Conservation (phyloP, 257 asterid species). For the Nicotiana undulata region DNA sequence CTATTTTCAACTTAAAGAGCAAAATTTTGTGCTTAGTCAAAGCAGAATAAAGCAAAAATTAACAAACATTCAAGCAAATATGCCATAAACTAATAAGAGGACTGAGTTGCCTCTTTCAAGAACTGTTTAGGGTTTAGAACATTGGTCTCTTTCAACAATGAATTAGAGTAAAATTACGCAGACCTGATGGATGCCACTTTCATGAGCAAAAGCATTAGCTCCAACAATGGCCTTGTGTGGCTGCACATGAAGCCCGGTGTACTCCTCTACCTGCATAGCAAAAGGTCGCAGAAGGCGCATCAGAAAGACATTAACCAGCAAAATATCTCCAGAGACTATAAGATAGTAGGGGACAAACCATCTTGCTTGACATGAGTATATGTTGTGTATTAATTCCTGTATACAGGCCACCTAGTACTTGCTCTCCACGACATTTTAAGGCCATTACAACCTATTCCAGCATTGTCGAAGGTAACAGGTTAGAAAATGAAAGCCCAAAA, state of each 20-base stretch:
- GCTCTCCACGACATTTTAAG: slow-evolving; percentile 88
- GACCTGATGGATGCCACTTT: slow-evolving; percentile 99
- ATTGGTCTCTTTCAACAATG: background rate
- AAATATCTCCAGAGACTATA: background rate
- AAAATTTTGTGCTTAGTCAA: background rate
- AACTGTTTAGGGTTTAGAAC: background rate
- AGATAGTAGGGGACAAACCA: slow-evolving; percentile 35
- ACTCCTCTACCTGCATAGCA: slow-evolving; percentile 78
- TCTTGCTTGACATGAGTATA: slow-evolving; percentile 87
- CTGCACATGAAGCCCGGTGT: slow-evolving; percentile 83
- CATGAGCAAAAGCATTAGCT: slow-evolving; percentile 98
- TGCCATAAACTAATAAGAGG: background rate
- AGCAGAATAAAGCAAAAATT: background rate
- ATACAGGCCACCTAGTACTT: slow-evolving; percentile 62
- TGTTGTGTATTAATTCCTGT: slow-evolving; percentile 84
- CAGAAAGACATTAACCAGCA: background rate
- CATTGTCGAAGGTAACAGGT: slow-evolving; percentile 2
- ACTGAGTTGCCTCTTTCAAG: background rate
- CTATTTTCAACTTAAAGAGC: background rate
- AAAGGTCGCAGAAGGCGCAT: background rate
- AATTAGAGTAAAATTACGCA: slow-evolving; percentile 2
- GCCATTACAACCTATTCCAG: slow-evolving; percentile 82
- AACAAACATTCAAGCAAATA: background rate
- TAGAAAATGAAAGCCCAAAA: background rate
- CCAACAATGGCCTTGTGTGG: slow-evolving; percentile 99